These are phyloP conservation scores for Calophaca sinica DNA, from an alignment of 306 rosid genomes.

Conservation along the genomic window DNA sequence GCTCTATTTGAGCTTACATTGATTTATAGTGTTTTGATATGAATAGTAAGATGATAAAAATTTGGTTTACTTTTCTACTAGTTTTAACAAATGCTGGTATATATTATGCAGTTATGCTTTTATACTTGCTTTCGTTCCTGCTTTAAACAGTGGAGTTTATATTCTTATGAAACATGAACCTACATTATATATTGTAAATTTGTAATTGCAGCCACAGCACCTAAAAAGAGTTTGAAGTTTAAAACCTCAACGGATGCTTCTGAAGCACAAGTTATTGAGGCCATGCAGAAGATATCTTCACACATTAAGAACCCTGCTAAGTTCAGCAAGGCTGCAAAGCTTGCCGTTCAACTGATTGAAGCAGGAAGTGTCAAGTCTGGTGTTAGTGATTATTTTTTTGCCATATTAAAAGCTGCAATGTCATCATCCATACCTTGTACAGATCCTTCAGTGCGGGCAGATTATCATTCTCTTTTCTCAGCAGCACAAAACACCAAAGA, in stretches of 20 bases:
- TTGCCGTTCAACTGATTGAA: conserved; percentile 84
- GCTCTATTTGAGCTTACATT: conserved; percentile 11
- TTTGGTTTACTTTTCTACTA: neutral
- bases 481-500: conserved; percentile 68
- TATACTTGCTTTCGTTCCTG: neutral
- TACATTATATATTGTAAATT: neutral
- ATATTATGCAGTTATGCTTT: neutral
- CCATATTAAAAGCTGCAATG: conserved; percentile 86
- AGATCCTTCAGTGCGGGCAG: conserved; percentile 78
- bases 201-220: conserved; percentile 58
- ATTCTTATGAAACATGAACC: conserved; percentile 36
- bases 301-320: conserved; percentile 87
- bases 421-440: conserved; percentile 69
- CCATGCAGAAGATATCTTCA: conserved; percentile 90
- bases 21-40: neutral
- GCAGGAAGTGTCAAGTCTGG: conserved; percentile 90
- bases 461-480: conserved; percentile 75
- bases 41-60: neutral
- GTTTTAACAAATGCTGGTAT: conserved; percentile 28
- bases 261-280: conserved; percentile 79
- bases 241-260: conserved; percentile 90
- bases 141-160: conserved; percentile 18
- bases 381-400: conserved; percentile 68
- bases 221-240: conserved; percentile 82
- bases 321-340: conserved; percentile 89